Conservation (phyloP, 306 rosid genomes). For the Astragalus glycyphyllos region DNA sequence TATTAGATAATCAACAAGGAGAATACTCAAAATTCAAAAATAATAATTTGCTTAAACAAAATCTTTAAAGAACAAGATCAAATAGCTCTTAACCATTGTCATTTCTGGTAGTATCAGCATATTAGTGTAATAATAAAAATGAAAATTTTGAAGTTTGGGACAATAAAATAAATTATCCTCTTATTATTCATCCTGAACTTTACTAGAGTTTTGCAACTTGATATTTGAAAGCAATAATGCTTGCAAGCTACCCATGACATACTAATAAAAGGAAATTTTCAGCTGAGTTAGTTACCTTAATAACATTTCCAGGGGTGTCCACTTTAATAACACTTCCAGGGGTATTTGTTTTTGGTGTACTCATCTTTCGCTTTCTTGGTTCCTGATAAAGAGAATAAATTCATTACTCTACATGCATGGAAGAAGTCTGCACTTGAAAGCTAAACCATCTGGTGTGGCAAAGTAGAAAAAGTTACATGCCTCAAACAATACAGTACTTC, state of each 20-base stretch:
- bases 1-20: slow-evolving; percentile 24
- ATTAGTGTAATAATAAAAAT: slow-evolving; percentile 18
- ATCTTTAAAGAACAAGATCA: slow-evolving; percentile 17
- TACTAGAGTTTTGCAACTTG: slow-evolving; percentile 20
- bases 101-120: slow-evolving; percentile 31
- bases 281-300: slow-evolving; percentile 64
- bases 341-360: slow-evolving; percentile 72
- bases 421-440: slow-evolving; percentile 33
- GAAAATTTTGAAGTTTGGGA: slow-evolving; percentile 31
- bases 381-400: slow-evolving; percentile 58
- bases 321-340: slow-evolving; percentile 80
- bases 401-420: slow-evolving; percentile 40
- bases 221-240: slow-evolving; percentile 25
- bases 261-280: slow-evolving; percentile 17
- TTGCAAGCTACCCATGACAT: slow-evolving; percentile 7
- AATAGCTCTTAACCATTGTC: slow-evolving; percentile 31
- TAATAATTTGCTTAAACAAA: slow-evolving; percentile 25
- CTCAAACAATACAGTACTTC: slow-evolving; percentile 94
- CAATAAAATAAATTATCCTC: slow-evolving; percentile 14
- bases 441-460: slow-evolving; percentile 32
- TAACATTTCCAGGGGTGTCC: slow-evolving; percentile 63
- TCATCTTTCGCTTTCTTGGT: slow-evolving; percentile 71
- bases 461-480: slow-evolving; percentile 51
- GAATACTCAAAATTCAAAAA: slow-evolving; percentile 28
- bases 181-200: slow-evolving; percentile 26